Evolutionary conservation across 1,139 yeast genomes (phyloP).

Genomic region (Nakaseomyces uthaithaninus): DNA sequence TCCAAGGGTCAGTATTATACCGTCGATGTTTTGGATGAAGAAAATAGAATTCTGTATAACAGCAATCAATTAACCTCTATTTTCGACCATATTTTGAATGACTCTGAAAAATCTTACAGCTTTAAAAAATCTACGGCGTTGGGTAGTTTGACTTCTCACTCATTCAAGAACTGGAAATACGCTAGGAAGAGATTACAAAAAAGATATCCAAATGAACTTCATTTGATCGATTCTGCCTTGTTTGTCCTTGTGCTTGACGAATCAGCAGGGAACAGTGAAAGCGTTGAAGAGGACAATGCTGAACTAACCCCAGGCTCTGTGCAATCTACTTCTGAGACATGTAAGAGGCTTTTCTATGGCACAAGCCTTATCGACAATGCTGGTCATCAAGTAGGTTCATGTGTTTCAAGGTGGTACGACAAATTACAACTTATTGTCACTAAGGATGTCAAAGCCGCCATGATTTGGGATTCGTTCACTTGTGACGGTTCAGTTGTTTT

Average conservation of each 20-base stretch:
- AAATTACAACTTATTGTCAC: slow-evolving; percentile 64
- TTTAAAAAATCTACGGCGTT: slow-evolving; percentile 46
- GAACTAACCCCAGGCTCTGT: slow-evolving; percentile 11
- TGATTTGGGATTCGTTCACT: slow-evolving; percentile 68
- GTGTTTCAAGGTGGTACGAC: slow-evolving; percentile 75
- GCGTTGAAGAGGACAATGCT: slow-evolving; percentile 17
- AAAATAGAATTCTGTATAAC: slow-evolving; percentile 41
- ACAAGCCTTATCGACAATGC: slow-evolving; percentile 46
- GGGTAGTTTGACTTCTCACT: slow-evolving; percentile 65
- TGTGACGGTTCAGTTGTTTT: slow-evolving; percentile 73
- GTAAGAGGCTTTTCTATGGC: slow-evolving; percentile 56
- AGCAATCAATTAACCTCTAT: slow-evolving; percentile 49
- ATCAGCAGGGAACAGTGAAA: slow-evolving; percentile 46
- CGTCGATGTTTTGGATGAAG: slow-evolving; percentile 46
- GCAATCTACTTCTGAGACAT: slow-evolving; percentile 17
- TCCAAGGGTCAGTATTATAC: slow-evolving; percentile 57
- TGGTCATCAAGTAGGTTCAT: slow-evolving; percentile 64
- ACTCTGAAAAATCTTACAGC: slow-evolving; percentile 36
- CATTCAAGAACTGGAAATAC: slow-evolving; percentile 52
- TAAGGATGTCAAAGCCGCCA: slow-evolving; percentile 63
- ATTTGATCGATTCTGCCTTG: slow-evolving; percentile 52
- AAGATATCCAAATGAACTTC: slow-evolving; percentile 39
- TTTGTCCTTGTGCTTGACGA: slow-evolving; percentile 63
- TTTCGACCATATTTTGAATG: slow-evolving; percentile 43
- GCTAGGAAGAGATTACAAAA: slow-evolving; percentile 44